Evolutionary conservation across 2,329 filamentous ascomycete species (phyloP), one percentile per base, ranked within the genome.

Genomic region (Xylariaceae sp.): DNA sequence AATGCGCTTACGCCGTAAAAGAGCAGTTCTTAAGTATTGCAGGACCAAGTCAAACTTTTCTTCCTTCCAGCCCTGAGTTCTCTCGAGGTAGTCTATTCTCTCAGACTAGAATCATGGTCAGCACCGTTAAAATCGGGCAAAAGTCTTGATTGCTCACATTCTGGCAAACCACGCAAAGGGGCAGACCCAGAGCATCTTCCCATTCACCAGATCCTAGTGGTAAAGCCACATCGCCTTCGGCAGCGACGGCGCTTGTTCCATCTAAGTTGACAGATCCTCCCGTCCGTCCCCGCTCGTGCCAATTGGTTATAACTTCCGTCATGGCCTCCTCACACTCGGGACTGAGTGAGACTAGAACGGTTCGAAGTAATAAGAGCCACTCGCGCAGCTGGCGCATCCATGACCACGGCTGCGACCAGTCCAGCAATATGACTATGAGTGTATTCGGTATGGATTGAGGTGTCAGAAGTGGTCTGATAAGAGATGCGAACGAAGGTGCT

Each of bases 11-110:
- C 92, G 84, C 78, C 92, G 93, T 64, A 99, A 79, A 48, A 99
- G 77, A 45, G 95, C 86, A 0, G 94, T 97, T 65, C 94, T 85
- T 70, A 99, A 78, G 72, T 92, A 96, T 72, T 99, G 94, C 60
- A 97, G 81, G 49, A 99, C 90, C 66, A 94, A 92, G 73, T 99
- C 94, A 70, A 99, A 99, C 68, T 96, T 89, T 66, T 95, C 91
- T 74, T 99, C 94, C 74, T 92, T 93, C 92, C 93, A 99, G 11
- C 88, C 86, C 60, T 92, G 87, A 54, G 91, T 92, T 73, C 90
- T 91, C 75, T 97, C 94, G 59, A 99, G 75, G 45, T 85, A 83
- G 70, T 97, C 92, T 73, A 97, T 96, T 73, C 90, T 92, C 74
- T 96, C 90, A 11, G 91, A 84, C 87, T 91, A 65, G 17, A 13